A percentile compares a stretch with the other conserved stretches of the same genome.
phyloP scores from a whole-genome alignment of 73 alveolate species.

The Stentor roeselii region DNA sequence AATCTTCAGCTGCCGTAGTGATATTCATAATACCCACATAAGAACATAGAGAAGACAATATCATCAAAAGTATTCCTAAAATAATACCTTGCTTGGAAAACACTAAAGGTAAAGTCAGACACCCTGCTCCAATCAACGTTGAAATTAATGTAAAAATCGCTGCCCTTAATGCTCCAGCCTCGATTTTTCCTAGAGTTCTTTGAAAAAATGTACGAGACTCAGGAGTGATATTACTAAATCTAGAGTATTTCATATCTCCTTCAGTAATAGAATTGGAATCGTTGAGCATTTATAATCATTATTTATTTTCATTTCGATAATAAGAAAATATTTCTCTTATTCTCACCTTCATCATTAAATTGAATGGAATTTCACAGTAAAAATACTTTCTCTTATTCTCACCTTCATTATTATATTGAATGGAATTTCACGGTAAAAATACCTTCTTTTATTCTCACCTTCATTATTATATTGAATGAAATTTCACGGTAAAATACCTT shows the following conservation, averaged over 20 bases:
- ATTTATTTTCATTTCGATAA: too few species aligned
- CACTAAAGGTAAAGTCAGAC: constrained; percentile 19
- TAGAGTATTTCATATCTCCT: background rate
- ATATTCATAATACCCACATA: background rate
- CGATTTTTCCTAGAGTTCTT: constrained; percentile 13
- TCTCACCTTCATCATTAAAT: too few species aligned
- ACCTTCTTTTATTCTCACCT: too few species aligned
- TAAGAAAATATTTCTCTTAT: too few species aligned
- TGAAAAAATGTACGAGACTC: background rate
- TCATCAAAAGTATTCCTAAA: background rate
- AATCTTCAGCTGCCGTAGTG: constrained; percentile 9
- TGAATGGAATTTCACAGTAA: too few species aligned
- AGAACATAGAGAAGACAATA: background rate
- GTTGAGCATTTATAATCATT: too few species aligned
- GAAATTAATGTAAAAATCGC: constrained; percentile 24
- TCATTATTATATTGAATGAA: too few species aligned
- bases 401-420: too few species aligned
- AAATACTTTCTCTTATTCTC: too few species aligned
- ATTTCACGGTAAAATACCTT: too few species aligned
- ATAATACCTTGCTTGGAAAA: background rate
- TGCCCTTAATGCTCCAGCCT: constrained; percentile 9
- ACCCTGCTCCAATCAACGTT: constrained; percentile 14
- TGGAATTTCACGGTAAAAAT: too few species aligned
- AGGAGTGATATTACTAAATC: background rate
- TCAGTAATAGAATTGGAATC: background rate